Evolutionary conservation across 2,329 filamentous ascomycete genomes (phyloP), one percentile per base, ranked within the genome.

Genomic region (Polytolypa hystricis): DNA sequence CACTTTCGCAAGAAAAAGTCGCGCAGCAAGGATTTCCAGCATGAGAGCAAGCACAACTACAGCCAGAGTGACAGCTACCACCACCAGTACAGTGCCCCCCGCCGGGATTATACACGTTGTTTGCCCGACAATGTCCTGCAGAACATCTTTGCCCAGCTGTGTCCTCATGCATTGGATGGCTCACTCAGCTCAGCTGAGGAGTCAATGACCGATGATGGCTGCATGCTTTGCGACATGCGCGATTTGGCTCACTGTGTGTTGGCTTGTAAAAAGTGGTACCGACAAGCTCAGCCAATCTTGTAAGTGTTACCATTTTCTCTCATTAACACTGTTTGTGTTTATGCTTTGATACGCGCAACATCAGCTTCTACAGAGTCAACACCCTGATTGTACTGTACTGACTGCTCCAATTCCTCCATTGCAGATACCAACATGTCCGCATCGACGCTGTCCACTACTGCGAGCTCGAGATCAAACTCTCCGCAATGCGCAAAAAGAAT

Each of bases 361-460:
- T 35, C 23, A 48, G 25, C 23, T 34, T 25, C 30, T 43, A 18
- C 38, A 16, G 18, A 31, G n/a, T 28, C 38, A 28, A 44, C 31
- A 15, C 19, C 25, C 43, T 44, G 37, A 48, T 41, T 38, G n/a
- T n/a, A n/a, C n/a, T n/a, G n/a, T n/a, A n/a, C 21, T 25, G n/a
- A 25, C 21, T 25, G 21, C 7, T 7, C 21, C n/a, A 25, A 25
- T 23, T 50, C n/a, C n/a, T n/a, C n/a, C n/a, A n/a, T n/a, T n/a
- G n/a, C n/a, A 93, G 84, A 47, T 93, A 93, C 58, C 79, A 80
- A 51, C 87, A 85, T 65, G 79, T 96, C 47, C 83, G 87, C 41
- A 91, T 96, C 56, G 89, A 96, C 56, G 75, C 83, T 12, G 87
- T 95, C 20, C 89, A 96, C 62, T 95, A 94, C 64, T 96, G 89